These are phyloP conservation scores for Cutaneotrichosporon mucoides DNA, from an alignment of 1,284 basidiomycete genomes.

Conservation along the genomic window DNA sequence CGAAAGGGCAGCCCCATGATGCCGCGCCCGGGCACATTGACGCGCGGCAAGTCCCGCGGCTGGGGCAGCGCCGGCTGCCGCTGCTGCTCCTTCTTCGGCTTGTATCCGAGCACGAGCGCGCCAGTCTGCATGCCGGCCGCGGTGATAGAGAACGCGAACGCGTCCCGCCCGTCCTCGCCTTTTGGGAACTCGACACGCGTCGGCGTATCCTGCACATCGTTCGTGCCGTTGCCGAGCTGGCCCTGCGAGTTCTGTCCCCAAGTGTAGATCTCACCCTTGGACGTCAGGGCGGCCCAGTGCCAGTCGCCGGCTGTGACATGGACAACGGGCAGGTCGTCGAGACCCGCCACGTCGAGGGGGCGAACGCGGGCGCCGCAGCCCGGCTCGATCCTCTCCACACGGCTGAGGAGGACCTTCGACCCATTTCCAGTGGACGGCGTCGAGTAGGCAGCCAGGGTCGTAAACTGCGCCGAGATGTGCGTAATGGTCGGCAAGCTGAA, in stretches of 20 bases:
- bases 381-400: conserved; percentile 31
- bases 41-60: neutral
- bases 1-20: conserved; percentile 2
- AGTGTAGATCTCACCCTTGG: conserved; percentile 68
- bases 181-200: conserved; percentile 61
- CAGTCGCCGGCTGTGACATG: conserved; percentile 85
- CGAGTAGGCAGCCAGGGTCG: conserved; percentile 74
- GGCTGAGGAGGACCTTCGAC: conserved; percentile 41
- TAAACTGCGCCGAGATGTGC: conserved; percentile 79
- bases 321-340: conserved; percentile 71
- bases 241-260: conserved; percentile 78
- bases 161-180: conserved; percentile 42
- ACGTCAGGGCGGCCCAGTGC: conserved; percentile 77
- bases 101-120: conserved; percentile 68
- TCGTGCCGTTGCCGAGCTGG: conserved; percentile 65
- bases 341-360: conserved; percentile 62
- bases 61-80: neutral
- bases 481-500: conserved; percentile 42
- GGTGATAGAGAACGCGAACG: conserved; percentile 70
- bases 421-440: conserved; percentile 50
- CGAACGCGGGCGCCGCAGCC: conserved; percentile 7
- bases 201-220: conserved; percentile 51
- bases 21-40: neutral
- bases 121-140: conserved; percentile 85
- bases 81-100: conserved; percentile 1